A percentile compares a stretch with the other conserved stretches of the same genome.
These are phyloP conservation scores for Dendrobium catenatum DNA, from an alignment of 106 monocot species.

Conservation along the genomic window DNA sequence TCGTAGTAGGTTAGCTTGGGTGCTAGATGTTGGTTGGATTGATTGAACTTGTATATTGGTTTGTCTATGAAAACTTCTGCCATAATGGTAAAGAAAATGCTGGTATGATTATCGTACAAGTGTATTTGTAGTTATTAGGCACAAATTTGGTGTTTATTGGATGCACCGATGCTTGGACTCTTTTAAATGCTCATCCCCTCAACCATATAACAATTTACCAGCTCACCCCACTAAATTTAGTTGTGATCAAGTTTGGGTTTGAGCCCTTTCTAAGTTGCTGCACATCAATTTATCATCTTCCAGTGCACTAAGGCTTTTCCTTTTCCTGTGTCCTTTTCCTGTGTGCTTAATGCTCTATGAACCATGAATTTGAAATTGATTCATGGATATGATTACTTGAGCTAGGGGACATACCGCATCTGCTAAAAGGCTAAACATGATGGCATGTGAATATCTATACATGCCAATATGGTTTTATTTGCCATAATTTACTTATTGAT, in stretches of 20 bases:
- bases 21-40: background rate
- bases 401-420: background rate
- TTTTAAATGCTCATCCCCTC: background rate
- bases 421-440: no score
- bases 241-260: background rate
- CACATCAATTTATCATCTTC: background rate
- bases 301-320: background rate
- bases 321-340: background rate
- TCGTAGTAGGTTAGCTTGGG: background rate
- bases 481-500: no score
- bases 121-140: background rate
- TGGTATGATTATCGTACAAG: background rate
- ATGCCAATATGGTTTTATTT: no score
- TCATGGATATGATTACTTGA: background rate
- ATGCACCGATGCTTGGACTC: background rate
- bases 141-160: background rate
- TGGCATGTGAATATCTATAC: no score
- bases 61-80: no score
- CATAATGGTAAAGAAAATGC: background rate
- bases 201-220: background rate
- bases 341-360: background rate
- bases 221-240: background rate
- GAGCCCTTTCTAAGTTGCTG: background rate
- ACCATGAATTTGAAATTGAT: background rate
- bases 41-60: background rate